Percentiles rank a stretch among this genome's conserved stretches.
phyloP scores from a whole-genome alignment of 2,329 filamentous ascomycete genomes.

The Penicillium glabrum region DNA sequence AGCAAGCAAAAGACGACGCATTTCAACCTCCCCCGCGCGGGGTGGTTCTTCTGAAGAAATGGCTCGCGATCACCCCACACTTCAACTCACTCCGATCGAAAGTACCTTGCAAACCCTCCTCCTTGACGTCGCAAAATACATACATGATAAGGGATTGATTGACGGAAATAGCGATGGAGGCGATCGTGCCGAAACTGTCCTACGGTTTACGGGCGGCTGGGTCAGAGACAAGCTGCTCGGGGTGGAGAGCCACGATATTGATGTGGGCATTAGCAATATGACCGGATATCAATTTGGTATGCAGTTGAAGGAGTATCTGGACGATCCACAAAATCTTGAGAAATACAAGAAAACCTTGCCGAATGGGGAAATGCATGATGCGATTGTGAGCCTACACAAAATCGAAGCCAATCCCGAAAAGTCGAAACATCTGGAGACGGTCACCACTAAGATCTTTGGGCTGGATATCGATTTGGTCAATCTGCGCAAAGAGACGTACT shows the following conservation, averaged over 20 bases:
- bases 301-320: constrained; percentile 44
- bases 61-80: constrained; percentile 30
- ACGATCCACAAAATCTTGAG: constrained; percentile 38
- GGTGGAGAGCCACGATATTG: constrained; percentile 48
- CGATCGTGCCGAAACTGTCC: constrained; percentile 30
- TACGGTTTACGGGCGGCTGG: constrained; percentile 53
- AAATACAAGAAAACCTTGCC: constrained; percentile 48
- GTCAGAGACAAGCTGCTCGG: constrained; percentile 52
- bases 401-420: constrained; percentile 92
- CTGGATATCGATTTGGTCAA: constrained; percentile 95
- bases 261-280: constrained; percentile 52
- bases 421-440: constrained; percentile 92
- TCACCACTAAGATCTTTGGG: constrained; percentile 79
- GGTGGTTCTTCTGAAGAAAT: constrained; percentile 26
- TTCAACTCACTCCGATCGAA: constrained; percentile 69
- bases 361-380: constrained; percentile 56
- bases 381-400: constrained; percentile 77
- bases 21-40: constrained; percentile 21
- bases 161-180: constrained; percentile 3
- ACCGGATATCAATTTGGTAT: constrained; percentile 50
- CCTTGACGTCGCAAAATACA: constrained; percentile 74
- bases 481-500: constrained; percentile 85
- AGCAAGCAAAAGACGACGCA: constrained; percentile 34
- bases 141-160: constrained; percentile 48
- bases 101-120: constrained; percentile 71